Evolutionary conservation across 2,329 filamentous ascomycete genomes (phyloP), one percentile per base, ranked within the genome.

Genomic region (Calonectria montana): DNA sequence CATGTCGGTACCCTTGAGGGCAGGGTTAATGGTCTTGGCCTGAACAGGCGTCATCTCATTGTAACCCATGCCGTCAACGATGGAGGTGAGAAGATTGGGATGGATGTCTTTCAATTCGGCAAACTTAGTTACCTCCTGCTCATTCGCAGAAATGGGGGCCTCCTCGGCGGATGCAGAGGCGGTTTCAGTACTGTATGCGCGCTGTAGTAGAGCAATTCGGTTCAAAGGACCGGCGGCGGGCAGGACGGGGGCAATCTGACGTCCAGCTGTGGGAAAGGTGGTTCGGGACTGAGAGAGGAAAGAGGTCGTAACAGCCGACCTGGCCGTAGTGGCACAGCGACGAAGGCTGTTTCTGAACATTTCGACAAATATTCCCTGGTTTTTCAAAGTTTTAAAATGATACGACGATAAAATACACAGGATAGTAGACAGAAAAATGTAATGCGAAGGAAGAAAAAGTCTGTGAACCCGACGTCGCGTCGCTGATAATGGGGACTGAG

Each of bases 31-130:
- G 15, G 96, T 97, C 81, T 92, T 89, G 59, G 91, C 88, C 83
- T 99, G 97, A 16, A 99, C 96, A 25, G 97, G 93, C 25, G 96
- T 98, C 97, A 99, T 98, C 47, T 87, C 91, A 62, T 93, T 89
- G 77, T 98, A 93, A 31, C 88, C 86, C 92, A 98, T 94, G 65
- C 91, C 89, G 6, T 89, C 77, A 1, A 90, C 93, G 77, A 99
- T 91, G 29, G 92, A 89, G 4, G 87, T 80, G 74, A 97, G 87
- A 64, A 98, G 84, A 71, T 87, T 90, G 27, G 84, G 80, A 80
- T 96, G 87, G 48, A 97, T 89, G 37, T 87, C 88, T 3, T 73
- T 47, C 13, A 91, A 83, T 2, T 89, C 86, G 13, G 74, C 74
- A 75, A 91, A 91, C 6, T 81, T 79, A 27, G 83, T 82, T 66